phyloP scores from a whole-genome alignment of 1,139 yeast genomes.

The Pneumocystis carinii region DNA sequence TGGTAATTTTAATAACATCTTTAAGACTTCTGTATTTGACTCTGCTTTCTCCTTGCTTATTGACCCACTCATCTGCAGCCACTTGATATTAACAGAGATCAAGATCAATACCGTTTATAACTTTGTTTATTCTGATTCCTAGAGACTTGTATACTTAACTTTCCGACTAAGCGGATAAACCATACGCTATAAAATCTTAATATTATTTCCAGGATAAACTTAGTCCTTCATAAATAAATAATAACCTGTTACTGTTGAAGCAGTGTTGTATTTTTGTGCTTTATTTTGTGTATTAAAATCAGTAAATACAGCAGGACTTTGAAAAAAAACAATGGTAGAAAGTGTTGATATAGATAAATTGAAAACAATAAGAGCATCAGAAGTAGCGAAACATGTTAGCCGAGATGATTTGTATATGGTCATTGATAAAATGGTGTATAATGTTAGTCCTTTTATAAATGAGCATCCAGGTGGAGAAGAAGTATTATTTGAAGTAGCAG shows the following conservation, averaged over 20 bases:
- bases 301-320: not conserved
- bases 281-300: not conserved
- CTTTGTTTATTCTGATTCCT: too few species aligned
- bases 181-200: too few species aligned
- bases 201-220: too few species aligned
- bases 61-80: not conserved
- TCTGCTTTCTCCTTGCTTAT: constrained; percentile 19
- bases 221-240: too few species aligned
- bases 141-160: too few species aligned
- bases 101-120: too few species aligned
- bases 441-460: constrained; percentile 67
- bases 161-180: too few species aligned
- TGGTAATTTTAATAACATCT: constrained; percentile 57
- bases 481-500: constrained; percentile 79
- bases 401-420: constrained; percentile 80
- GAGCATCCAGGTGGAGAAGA: constrained; percentile 99
- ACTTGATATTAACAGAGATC: too few species aligned
- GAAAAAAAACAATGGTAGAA: not conserved
- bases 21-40: constrained; percentile 49
- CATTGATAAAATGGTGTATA: constrained; percentile 80
- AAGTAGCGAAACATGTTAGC: constrained; percentile 39
- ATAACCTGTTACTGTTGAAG: too few species aligned
- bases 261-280: not conserved
- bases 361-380: not conserved
- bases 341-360: not conserved